A percentile compares a stretch with the other conserved stretches of the same genome.
These are phyloP conservation scores for Scedosporium apiospermum DNA, from an alignment of 2,329 filamentous ascomycete species.

Conservation along the genomic window DNA sequence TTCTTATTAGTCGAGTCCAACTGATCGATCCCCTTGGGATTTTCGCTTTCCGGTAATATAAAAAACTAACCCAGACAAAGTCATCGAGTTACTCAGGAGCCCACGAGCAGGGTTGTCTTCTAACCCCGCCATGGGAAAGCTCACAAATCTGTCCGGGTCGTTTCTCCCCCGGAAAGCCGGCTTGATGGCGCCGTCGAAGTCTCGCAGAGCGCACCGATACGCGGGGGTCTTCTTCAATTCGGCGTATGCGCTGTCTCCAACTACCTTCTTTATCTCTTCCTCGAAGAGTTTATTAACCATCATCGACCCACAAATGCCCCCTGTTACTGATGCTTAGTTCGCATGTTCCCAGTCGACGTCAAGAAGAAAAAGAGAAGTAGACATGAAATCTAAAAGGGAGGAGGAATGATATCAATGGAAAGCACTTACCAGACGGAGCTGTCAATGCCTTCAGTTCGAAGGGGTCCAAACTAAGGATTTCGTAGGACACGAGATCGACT, in stretches of 20 bases:
- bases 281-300: background rate
- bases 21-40: no score
- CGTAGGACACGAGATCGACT: background rate
- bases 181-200: background rate
- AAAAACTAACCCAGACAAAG: background rate
- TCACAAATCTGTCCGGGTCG: background rate
- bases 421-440: background rate
- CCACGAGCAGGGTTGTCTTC: background rate
- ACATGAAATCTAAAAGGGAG: background rate
- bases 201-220: background rate
- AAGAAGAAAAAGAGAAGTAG: no score
- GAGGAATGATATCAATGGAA: background rate
- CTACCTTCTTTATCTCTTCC: background rate
- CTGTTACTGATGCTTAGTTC: background rate
- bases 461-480: background rate
- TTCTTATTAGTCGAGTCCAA: no score
- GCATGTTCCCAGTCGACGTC: no score
- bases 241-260: background rate
- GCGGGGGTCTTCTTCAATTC: background rate
- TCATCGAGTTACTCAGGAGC: background rate
- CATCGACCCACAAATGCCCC: background rate
- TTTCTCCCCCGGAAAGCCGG: background rate
- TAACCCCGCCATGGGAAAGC: background rate
- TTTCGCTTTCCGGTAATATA: no score
- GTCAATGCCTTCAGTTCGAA: background rate